Conservation (phyloP, 768 basidiomycete species). For the Lentinula boryana region DNA sequence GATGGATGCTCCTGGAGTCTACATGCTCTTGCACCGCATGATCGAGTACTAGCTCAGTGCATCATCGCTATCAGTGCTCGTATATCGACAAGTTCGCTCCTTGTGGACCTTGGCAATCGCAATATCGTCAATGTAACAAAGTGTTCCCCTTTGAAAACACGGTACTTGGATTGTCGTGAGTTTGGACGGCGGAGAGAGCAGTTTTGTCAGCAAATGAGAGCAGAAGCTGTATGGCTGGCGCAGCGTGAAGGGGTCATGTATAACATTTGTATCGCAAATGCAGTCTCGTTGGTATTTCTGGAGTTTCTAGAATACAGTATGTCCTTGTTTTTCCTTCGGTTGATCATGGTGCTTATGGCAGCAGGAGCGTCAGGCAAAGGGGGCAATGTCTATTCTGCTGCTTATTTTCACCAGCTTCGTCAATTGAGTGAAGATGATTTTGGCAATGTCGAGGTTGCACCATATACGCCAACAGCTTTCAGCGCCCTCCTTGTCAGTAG, state of each 20-base stretch:
- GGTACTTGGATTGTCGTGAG: background rate
- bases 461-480: background rate
- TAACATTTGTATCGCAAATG: background rate
- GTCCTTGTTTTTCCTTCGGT: background rate
- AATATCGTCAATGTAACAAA: background rate
- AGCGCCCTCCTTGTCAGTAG: background rate
- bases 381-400: background rate
- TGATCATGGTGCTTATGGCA: background rate
- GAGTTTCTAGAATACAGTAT: background rate
- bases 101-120: slow-evolving; percentile 1
- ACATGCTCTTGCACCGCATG: slow-evolving; percentile 3
- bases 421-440: background rate
- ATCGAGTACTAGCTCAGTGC: slow-evolving; percentile 10
- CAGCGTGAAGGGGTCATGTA: background rate
- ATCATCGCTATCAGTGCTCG: slow-evolving; percentile 6
- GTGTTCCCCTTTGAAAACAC: background rate
- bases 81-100: slow-evolving; percentile 1
- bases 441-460: background rate
- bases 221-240: background rate
- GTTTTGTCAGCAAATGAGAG: background rate
- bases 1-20: background rate
- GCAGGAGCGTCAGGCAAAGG: background rate
- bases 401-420: background rate
- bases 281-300: background rate
- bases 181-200: background rate